Evolutionary conservation across 306 rosid species (phyloP), one percentile per base, ranked within the genome.

Genomic region (Quercus variabilis): DNA sequence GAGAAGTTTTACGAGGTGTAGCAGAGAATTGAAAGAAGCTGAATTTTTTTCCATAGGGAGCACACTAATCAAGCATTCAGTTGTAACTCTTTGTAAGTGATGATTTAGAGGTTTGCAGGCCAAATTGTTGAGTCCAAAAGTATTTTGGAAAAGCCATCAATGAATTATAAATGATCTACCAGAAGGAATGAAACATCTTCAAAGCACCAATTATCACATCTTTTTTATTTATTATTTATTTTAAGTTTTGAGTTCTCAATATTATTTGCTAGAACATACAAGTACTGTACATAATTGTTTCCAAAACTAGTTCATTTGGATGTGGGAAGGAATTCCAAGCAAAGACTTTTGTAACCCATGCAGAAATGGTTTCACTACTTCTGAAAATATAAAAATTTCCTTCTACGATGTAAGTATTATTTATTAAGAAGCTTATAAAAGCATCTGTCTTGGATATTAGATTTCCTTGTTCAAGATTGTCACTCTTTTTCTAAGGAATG

Each of bases 401-500:
- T 33, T 5, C 38, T 6, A 33, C 6, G 0, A 33, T 33, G 38
- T 33, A 5, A 33, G 38, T 33, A 33, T 33, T 28, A 2, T 26
- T 26, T 26, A 26, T 26, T 33, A 33, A 33, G 6, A 33, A 33
- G 38, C 6, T 33, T 33, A 33, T 38, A 38, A 38, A 38, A 38
- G 43, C 43, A 38, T 6, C 91, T 35, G 92, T 69, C 74, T 83
- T 87, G 81, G 87, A 87, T 38, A 88, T 88, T 73, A 94, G 95
- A 67, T 94, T 94, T 67, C 87, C 94, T 75, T 83, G 73, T 76
- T 82, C 85, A 19, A 92, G 81, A 51, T 91, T 91, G 58, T 92
- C 99, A 70, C 76, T 88, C 97, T 1, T 92, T 94, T 84, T 94
- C 94, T 74, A 94, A 83, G 86, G 91, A 87, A 25, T 25, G 26